phyloP scores from a whole-genome alignment of 106 monocot species.

The Dendrobium nobile region DNA sequence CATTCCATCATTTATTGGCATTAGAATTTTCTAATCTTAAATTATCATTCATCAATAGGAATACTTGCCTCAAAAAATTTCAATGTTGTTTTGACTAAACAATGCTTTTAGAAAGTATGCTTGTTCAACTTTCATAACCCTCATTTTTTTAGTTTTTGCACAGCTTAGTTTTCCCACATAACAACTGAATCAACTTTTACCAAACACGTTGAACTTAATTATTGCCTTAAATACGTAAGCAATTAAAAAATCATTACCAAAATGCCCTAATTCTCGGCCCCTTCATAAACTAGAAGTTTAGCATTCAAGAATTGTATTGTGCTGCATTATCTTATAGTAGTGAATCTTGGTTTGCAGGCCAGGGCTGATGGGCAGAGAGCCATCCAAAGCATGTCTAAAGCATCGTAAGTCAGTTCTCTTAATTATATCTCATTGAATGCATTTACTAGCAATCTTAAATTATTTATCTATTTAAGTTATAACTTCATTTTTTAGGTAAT shows the following conservation, averaged over 20 bases:
- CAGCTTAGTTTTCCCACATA: neutral
- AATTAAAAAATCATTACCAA: neutral
- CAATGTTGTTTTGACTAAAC: neutral
- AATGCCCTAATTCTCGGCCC: neutral
- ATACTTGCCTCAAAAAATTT: neutral
- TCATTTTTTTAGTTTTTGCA: neutral
- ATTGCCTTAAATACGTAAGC: neutral
- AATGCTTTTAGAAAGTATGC: neutral
- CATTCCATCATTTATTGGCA: neutral
- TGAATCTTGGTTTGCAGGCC: slow-evolving; percentile 29
- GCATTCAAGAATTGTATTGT: neutral
- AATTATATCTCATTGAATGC: neutral
- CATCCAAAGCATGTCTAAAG: slow-evolving; percentile 28
- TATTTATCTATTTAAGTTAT: neutral
- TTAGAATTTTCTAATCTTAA: neutral
- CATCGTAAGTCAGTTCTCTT: slow-evolving; percentile 30
- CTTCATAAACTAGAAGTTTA: neutral
- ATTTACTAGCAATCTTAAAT: neutral
- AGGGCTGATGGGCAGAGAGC: slow-evolving; percentile 35
- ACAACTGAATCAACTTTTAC: neutral
- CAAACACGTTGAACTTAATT: neutral
- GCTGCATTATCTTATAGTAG: neutral
- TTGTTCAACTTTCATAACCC: neutral
- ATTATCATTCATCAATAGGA: neutral
- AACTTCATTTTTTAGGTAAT: neutral